Evolutionary conservation across 176 grass and related monocot genomes (phyloP), one percentile per base, ranked within the genome.

Genomic region (Zizania latifolia): DNA sequence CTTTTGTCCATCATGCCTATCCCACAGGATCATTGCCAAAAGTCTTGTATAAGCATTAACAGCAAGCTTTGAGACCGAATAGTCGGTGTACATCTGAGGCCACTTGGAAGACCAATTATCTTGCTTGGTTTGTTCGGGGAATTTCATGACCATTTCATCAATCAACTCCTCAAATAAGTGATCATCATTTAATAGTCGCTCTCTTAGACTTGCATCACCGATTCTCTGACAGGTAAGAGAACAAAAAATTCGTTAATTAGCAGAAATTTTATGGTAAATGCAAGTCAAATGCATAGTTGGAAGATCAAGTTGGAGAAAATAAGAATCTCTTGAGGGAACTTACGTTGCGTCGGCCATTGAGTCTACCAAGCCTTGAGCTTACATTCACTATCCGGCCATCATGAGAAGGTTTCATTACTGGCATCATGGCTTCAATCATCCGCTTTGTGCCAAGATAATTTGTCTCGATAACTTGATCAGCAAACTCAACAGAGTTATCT

Each of bases 41-140:
- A 92, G 72, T 39, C 79, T 74, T 72, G 95, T 94, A 78, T 92
- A 99, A 29, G 60, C 58, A 90, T 88, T 99, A 54, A 99, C 85
- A 65, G 95, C 91, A 35, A 99, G 79, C 80, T 99, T 99, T 13
- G 91, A 99, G 39, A 92, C 2, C 0, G 89, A 99, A 81, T 99
- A 99, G 64, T 99, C 92, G 0, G 87, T 99, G 79, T 87, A 94
- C 76, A 94, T 92, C 83, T 88, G 86, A 33, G 91, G 91, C 84
- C 95, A 99, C 29, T 80, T 81, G 36, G 72, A 82, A 59, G 77
- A 74, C 89, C 89, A 99, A 54, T 45, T 84, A 54, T 65, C 77
- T 62, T 89, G 70, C 82, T 88, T 90, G 39, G 84, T 89, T 86
- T 99, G 81, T 55, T 80, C 53, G 1, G 92, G 89, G 65, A 99